These are phyloP conservation scores for Phytophthora pistaciae DNA, from an alignment of 352 stramenopile genomes.

Conservation along the genomic window DNA sequence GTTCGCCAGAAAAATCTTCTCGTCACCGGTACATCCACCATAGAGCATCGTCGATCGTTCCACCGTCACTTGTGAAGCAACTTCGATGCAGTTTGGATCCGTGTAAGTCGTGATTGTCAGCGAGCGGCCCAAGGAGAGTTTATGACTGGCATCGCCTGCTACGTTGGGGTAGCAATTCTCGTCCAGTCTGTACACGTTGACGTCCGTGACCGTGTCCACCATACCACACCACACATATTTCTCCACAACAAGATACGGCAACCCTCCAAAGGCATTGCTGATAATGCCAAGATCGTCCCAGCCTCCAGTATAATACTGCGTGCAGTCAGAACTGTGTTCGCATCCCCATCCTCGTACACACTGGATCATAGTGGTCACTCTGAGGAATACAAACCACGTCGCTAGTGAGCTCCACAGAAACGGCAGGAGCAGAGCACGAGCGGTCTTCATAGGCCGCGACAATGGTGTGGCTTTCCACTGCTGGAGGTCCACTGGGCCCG, in stretches of 20 bases:
- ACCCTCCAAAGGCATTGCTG: constrained; percentile 2
- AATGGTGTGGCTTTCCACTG: not conserved
- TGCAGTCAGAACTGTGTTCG: not conserved
- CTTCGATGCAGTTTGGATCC: not conserved
- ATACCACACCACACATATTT: constrained; percentile 1
- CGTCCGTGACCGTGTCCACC: not conserved
- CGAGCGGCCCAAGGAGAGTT: not conserved
- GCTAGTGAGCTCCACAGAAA: not conserved
- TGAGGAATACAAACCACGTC: not conserved
- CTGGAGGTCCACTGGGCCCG: not conserved
- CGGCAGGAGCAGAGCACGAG: not conserved
- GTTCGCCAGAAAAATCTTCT: not conserved
- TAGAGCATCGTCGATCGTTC: not conserved
- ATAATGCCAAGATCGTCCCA: constrained; percentile 11
- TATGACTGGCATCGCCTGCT: not conserved
- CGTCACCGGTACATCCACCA: not conserved
- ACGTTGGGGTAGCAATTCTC: constrained; percentile 9
- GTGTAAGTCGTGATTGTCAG: not conserved
- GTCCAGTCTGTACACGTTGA: constrained; percentile 5
- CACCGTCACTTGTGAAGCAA: not conserved
- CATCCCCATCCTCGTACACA: not conserved
- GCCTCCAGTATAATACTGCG: not conserved
- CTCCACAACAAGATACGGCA: constrained; percentile 10
- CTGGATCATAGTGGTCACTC: not conserved
- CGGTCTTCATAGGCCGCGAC: not conserved